These are phyloP conservation scores for Trypanosoma theileri DNA, from an alignment of 208 protist species.

Conservation along the genomic window DNA sequence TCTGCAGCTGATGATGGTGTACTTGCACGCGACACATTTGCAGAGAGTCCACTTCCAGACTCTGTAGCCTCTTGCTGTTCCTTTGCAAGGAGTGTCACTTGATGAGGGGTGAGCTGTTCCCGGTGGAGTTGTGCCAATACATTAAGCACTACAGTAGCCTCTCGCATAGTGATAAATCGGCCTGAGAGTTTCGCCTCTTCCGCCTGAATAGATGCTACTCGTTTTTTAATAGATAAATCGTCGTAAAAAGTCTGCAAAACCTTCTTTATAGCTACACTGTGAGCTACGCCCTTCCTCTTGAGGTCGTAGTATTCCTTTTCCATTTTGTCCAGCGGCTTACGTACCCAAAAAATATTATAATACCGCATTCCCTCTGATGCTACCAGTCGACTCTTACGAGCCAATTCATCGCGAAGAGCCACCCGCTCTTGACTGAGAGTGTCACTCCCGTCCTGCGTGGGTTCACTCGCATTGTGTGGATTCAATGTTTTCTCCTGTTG, in stretches of 20 bases:
- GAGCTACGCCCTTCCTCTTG: constrained; percentile 62
- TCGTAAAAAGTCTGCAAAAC: constrained; percentile 80
- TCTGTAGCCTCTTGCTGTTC: constrained; percentile 48
- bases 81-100: constrained; percentile 65
- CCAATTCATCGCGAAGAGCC: constrained; percentile 78
- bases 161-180: constrained; percentile 88
- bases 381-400: constrained; percentile 75
- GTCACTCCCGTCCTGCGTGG: constrained; percentile 70
- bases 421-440: constrained; percentile 60
- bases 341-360: constrained; percentile 92
- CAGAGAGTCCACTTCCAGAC: constrained; percentile 37
- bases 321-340: constrained; percentile 91
- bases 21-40: constrained; percentile 34
- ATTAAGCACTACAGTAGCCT: constrained; percentile 84
- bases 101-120: constrained; percentile 87
- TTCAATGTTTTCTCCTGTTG: constrained; percentile 90
- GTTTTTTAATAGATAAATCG: constrained; percentile 80
- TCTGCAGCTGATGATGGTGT: constrained; percentile 1
- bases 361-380: constrained; percentile 91
- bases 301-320: constrained; percentile 87
- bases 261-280: constrained; percentile 74
- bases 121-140: constrained; percentile 81
- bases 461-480: constrained; percentile 74
- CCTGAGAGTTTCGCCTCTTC: constrained; percentile 90
- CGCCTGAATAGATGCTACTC: constrained; percentile 82